phyloP scores from a whole-genome alignment of 2,329 filamentous ascomycete species.

The Huntiella decipiens region DNA sequence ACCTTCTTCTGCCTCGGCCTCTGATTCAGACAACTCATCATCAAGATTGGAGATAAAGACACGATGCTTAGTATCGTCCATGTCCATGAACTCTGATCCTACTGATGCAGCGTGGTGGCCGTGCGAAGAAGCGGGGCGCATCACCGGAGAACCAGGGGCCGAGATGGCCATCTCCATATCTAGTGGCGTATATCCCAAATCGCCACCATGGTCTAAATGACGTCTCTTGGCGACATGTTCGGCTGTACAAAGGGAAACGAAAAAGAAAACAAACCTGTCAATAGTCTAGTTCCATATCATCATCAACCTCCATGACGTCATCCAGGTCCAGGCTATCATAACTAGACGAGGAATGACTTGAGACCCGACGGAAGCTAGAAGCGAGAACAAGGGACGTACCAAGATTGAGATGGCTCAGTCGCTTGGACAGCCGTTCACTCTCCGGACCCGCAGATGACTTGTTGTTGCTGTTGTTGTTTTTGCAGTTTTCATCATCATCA shows the following conservation, averaged over 20 bases:
- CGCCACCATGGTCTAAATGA: not conserved
- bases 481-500: not conserved
- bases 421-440: constrained; percentile 58
- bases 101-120: constrained; percentile 10
- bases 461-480: constrained; percentile 31
- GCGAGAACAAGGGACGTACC: constrained; percentile 31
- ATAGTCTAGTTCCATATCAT: constrained; percentile 14
- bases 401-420: constrained; percentile 63
- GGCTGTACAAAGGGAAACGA: constrained; percentile 24
- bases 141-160: constrained; percentile 7
- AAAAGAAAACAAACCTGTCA: constrained; percentile 5
- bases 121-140: constrained; percentile 13
- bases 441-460: too few relatives aligned
- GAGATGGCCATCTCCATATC: not conserved
- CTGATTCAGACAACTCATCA: constrained; percentile 52
- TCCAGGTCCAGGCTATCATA: constrained; percentile 7
- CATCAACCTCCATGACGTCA: constrained; percentile 8
- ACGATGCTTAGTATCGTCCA: constrained; percentile 73
- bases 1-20: constrained; percentile 34
- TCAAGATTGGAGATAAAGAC: constrained; percentile 86
- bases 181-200: not conserved
- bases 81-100: constrained; percentile 42
- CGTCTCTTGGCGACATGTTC: constrained; percentile 23
- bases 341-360: constrained; percentile 6
- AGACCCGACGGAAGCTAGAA: constrained; percentile 8